Evolutionary conservation across 495 filamentous ascomycete genomes (phyloP).

Genomic region (Talaromyces nanjingensis): DNA sequence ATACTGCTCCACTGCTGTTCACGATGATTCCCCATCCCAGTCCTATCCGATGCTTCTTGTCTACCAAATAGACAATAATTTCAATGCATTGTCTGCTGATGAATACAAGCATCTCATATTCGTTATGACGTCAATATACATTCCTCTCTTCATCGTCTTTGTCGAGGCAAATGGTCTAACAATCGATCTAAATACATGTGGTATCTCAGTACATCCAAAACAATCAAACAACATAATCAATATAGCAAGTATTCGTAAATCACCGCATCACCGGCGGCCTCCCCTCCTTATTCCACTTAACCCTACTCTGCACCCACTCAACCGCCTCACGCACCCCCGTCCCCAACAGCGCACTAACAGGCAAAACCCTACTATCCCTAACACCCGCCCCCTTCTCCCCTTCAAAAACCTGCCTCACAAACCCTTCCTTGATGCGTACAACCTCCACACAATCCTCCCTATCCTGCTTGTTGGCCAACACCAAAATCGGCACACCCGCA

Average conservation of each 20-base stretch:
- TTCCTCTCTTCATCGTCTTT: neutral
- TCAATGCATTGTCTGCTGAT: neutral
- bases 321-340: constrained; percentile 90
- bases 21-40: too few relatives aligned
- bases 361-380: constrained; percentile 83
- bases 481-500: constrained; percentile 82
- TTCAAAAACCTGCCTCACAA: constrained; percentile 90
- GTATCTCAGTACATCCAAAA: constrained; percentile 1
- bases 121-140: neutral
- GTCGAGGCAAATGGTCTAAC: neutral
- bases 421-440: constrained; percentile 90
- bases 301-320: constrained; percentile 85
- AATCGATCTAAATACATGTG: neutral
- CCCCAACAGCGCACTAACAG: constrained; percentile 83
- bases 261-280: constrained; percentile 89
- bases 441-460: constrained; percentile 96
- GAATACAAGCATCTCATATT: neutral
- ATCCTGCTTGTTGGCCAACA: constrained; percentile 97
- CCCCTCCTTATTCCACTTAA: constrained; percentile 93
- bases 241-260: constrained; percentile 1
- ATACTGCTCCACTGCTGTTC: too few relatives aligned
- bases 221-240: neutral
- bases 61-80: neutral
- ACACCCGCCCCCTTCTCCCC: constrained; percentile 80
- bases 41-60: too few relatives aligned